Conservation (phyloP, 1,284 basidiomycete genomes). For the Ustilago cynodontis region DNA sequence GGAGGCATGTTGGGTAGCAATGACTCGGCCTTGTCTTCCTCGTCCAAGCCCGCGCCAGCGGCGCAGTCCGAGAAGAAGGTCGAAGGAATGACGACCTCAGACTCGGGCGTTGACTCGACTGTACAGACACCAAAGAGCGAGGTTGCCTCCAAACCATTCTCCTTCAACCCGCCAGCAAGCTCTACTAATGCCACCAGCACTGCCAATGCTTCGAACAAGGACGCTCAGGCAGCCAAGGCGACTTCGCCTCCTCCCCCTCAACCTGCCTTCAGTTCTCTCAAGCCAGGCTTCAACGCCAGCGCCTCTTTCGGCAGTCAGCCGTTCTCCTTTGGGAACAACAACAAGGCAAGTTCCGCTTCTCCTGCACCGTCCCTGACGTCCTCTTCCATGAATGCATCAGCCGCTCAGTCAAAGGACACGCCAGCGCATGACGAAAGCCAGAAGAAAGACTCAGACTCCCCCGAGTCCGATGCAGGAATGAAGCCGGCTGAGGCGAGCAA, state of each 20-base stretch:
- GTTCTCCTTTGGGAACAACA: conserved; percentile 39
- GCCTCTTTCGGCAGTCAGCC: conserved; percentile 34
- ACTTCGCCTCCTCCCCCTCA: conserved; percentile 25
- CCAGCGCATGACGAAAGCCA: neutral
- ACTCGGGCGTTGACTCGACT: conserved; percentile 16
- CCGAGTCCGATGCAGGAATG: neutral
- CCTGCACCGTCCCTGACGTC: conserved; percentile 1
- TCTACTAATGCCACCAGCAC: neutral
- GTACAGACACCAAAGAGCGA: conserved; percentile 29
- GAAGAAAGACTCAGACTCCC: neutral
- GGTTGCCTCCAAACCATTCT: conserved; percentile 18
- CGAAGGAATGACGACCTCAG: neutral
- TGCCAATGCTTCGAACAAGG: conserved; percentile 1
- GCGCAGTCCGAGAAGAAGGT: conserved; percentile 10
- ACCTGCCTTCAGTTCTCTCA: conserved; percentile 42
- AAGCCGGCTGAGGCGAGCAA: conserved; percentile 7
- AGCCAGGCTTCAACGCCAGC: conserved; percentile 32
- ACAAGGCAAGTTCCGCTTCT: conserved; percentile 12
- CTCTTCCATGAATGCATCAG: neutral
- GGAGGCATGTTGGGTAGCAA: conserved; percentile 33
- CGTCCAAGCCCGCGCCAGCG: conserved; percentile 5
- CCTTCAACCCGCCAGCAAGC: conserved; percentile 24
- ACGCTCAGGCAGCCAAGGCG: conserved; percentile 12
- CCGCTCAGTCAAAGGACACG: neutral
- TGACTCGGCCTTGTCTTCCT: conserved; percentile 17